Percentiles rank a stretch among this genome's conserved stretches.
Conservation (phyloP, 2,329 filamentous ascomycete species). For the Fonsecaea nubica region DNA sequence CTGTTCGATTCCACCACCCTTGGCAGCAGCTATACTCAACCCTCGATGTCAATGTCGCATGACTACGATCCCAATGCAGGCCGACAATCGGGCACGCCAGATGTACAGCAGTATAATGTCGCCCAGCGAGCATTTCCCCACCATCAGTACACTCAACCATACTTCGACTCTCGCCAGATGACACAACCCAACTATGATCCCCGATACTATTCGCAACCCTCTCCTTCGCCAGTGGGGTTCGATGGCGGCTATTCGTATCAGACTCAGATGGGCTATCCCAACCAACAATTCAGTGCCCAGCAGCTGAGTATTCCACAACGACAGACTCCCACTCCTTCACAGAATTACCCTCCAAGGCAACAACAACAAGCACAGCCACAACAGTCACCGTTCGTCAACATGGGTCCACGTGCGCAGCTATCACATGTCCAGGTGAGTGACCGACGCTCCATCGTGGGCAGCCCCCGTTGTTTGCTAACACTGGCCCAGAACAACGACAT, state of each 20-base stretch:
- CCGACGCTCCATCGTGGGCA: neutral
- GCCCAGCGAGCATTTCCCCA: conserved; percentile 30
- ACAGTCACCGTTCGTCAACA: conserved; percentile 39
- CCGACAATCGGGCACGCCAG: conserved; percentile 36
- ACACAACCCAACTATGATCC: conserved; percentile 35
- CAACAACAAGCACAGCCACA: conserved; percentile 38
- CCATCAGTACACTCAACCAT: conserved; percentile 32
- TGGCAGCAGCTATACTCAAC: conserved; percentile 33
- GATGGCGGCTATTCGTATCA: conserved; percentile 33
- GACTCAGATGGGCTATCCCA: conserved; percentile 28
- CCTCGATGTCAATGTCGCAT: conserved; percentile 30
- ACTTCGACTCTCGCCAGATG: conserved; percentile 33
- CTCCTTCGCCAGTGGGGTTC: conserved; percentile 31
- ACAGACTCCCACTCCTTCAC: conserved; percentile 30
- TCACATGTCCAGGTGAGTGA: conserved; percentile 38
- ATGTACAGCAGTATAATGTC: conserved; percentile 34
- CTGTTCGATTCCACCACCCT: conserved; percentile 36
- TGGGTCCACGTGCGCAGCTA: conserved; percentile 42
- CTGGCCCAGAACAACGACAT: conserved; percentile 26
- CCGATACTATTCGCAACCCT: conserved; percentile 33
- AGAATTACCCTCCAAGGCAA: conserved; percentile 45
- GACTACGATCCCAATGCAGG: conserved; percentile 33
- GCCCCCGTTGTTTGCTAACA: conserved; percentile 11
- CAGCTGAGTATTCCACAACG: conserved; percentile 30
- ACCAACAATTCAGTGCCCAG: conserved; percentile 32